These are phyloP conservation scores for Pyricularia pennisetigena DNA, from an alignment of 2,329 filamentous ascomycete genomes.

Conservation along the genomic window DNA sequence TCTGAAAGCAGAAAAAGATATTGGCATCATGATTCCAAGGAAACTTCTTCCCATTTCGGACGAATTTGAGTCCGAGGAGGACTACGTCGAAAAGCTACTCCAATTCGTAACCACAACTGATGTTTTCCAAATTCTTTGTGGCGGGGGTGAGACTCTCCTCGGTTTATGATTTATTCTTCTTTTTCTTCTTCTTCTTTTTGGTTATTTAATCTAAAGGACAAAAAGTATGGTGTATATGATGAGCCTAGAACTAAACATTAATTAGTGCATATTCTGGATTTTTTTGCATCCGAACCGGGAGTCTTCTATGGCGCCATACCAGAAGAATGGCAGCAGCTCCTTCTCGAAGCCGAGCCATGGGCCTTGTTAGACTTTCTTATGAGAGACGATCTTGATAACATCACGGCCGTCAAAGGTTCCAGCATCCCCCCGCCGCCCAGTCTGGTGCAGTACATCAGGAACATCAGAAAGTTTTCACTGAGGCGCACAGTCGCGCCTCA, in stretches of 20 bases:
- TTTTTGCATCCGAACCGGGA: slow-evolving; percentile 78
- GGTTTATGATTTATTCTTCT: background rate
- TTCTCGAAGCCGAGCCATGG: slow-evolving; percentile 61
- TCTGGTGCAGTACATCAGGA: slow-evolving; percentile 61
- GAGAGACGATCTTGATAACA: slow-evolving; percentile 55
- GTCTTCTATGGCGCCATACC: slow-evolving; percentile 73
- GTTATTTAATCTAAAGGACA: background rate
- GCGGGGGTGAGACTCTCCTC: slow-evolving; percentile 37
- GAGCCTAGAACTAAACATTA: background rate
- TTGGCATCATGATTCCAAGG: slow-evolving; percentile 32
- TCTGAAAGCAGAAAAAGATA: background rate
- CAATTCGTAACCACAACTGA: slow-evolving; percentile 64
- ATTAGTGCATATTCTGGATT: slow-evolving; percentile 82
- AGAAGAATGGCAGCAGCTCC: slow-evolving; percentile 71
- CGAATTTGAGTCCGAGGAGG: slow-evolving; percentile 60
- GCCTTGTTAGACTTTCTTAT: slow-evolving; percentile 72
- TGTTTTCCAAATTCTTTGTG: slow-evolving; percentile 80
- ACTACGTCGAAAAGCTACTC: slow-evolving; percentile 71
- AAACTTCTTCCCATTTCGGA: slow-evolving; percentile 58
- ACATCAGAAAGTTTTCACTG: slow-evolving; percentile 61
- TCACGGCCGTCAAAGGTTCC: slow-evolving; percentile 15
- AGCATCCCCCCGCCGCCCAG: slow-evolving; percentile 33
- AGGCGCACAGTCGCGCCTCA: slow-evolving; percentile 44
- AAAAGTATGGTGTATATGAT: background rate
- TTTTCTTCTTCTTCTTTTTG: background rate